Conservation (phyloP, 148 eudicot species). For the Cornus suecica region DNA sequence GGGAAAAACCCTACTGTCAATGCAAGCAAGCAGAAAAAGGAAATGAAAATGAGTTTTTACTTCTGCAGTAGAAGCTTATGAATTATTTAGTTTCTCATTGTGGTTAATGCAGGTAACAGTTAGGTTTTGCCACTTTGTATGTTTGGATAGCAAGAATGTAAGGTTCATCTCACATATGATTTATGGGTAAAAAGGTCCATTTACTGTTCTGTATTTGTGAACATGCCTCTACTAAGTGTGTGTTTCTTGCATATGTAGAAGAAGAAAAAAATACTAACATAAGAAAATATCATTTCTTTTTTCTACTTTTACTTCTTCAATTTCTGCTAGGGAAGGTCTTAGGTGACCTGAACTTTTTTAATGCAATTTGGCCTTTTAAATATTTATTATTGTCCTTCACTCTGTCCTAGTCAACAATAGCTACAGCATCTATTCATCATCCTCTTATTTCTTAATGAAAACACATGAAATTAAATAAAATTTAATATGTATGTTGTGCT, state of each 20-base stretch:
- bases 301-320: no score
- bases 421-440: no score
- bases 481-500: no score
- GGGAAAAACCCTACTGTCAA: no score
- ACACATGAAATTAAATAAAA: no score
- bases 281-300: no score
- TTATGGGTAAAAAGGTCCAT: neutral
- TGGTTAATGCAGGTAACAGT: neutral
- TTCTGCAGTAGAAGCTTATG: slow-evolving; percentile 20
- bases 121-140: neutral
- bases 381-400: no score
- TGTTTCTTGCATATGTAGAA: neutral
- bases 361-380: no score
- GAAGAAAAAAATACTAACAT: neutral
- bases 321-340: no score
- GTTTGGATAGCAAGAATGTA: neutral
- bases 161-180: neutral
- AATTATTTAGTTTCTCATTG: neutral
- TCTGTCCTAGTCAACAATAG: no score
- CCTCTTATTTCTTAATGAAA: no score
- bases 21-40: neutral
- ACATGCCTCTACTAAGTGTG: neutral
- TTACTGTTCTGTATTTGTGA: neutral
- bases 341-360: no score
- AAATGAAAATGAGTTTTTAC: slow-evolving; percentile 31